phyloP scores from a whole-genome alignment of 73 alveolate species.

The Paramecium caudatum region DNA sequence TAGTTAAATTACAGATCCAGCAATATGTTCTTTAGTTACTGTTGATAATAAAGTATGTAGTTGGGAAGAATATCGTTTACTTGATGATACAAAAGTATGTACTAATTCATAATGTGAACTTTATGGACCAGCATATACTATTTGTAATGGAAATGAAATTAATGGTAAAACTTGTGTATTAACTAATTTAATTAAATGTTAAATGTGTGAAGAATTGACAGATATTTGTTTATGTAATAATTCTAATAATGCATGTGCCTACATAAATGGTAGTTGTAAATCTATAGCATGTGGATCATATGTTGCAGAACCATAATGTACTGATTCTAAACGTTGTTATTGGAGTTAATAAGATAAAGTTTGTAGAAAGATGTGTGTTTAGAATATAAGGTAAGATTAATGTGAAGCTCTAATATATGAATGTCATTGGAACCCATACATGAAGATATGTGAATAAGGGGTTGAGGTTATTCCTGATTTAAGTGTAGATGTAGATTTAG shows the following conservation, averaged over 20 bases:
- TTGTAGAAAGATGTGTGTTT: constrained; percentile 52
- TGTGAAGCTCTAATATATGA: constrained; percentile 57
- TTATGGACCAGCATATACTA: constrained; percentile 33
- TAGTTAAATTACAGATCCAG: not conserved
- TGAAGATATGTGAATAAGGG: constrained; percentile 23
- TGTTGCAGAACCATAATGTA: not conserved
- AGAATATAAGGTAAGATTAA: constrained; percentile 43
- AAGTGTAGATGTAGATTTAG: not conserved
- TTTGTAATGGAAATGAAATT: constrained; percentile 67
- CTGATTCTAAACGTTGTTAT: constrained; percentile 16
- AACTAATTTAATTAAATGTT: not conserved
- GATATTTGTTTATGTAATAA: constrained; percentile 55
- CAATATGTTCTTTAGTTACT: not conserved
- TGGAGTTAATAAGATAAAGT: constrained; percentile 21
- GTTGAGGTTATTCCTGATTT: constrained; percentile 43
- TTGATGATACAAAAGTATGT: constrained; percentile 20
- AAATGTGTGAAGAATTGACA: constrained; percentile 41
- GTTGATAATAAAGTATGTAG: constrained; percentile 34
- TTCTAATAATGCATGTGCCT: constrained; percentile 57
- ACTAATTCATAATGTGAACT: constrained; percentile 34
- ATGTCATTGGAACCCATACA: constrained; percentile 62
- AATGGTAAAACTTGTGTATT: constrained; percentile 47
- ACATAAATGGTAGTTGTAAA: constrained; percentile 23
- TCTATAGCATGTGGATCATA: not conserved
- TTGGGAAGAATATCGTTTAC: constrained; percentile 54